Evolutionary conservation across 1,284 basidiomycete species (phyloP).

Genomic region (Boletus semigastroideus): DNA sequence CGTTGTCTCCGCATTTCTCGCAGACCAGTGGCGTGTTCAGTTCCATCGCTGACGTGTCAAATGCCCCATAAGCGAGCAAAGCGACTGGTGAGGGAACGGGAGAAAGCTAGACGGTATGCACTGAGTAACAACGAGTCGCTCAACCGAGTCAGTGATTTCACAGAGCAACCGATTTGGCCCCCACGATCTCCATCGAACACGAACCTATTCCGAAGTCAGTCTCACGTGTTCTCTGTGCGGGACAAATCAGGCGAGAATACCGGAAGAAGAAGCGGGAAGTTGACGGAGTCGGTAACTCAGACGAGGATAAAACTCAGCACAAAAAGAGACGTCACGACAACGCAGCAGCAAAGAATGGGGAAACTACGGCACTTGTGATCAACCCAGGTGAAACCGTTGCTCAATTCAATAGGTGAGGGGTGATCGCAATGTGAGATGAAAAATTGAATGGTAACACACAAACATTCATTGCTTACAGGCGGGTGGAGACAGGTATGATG

Average conservation of each 20-base stretch:
- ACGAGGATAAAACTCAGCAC: constrained; percentile 32
- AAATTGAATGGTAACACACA: constrained; percentile 2
- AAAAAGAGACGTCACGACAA: constrained; percentile 38
- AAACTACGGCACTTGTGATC: constrained; percentile 44
- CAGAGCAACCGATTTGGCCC: constrained; percentile 53
- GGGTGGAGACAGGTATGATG: constrained; percentile 70
- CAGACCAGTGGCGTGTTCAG: background rate
- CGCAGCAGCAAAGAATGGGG: constrained; percentile 22
- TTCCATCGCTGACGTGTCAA: constrained; percentile 24
- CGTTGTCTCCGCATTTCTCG: constrained; percentile 14
- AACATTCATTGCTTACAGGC: constrained; percentile 39
- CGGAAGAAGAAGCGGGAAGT: constrained; percentile 49
- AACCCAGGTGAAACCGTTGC: constrained; percentile 66
- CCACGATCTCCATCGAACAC: constrained; percentile 39
- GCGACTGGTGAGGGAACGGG: constrained; percentile 44
- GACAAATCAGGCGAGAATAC: constrained; percentile 53
- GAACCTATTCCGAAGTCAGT: constrained; percentile 70
- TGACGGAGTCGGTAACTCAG: constrained; percentile 31
- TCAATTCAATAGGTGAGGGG: constrained; percentile 68
- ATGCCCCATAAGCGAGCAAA: constrained; percentile 72
- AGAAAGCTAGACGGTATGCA: constrained; percentile 40
- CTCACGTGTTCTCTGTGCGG: constrained; percentile 62
- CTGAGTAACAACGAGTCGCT: background rate
- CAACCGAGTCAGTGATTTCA: background rate
- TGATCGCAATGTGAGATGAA: constrained; percentile 6